These are phyloP conservation scores for Fusarium torreyae DNA, from an alignment of 2,329 filamentous ascomycete genomes.

Conservation along the genomic window DNA sequence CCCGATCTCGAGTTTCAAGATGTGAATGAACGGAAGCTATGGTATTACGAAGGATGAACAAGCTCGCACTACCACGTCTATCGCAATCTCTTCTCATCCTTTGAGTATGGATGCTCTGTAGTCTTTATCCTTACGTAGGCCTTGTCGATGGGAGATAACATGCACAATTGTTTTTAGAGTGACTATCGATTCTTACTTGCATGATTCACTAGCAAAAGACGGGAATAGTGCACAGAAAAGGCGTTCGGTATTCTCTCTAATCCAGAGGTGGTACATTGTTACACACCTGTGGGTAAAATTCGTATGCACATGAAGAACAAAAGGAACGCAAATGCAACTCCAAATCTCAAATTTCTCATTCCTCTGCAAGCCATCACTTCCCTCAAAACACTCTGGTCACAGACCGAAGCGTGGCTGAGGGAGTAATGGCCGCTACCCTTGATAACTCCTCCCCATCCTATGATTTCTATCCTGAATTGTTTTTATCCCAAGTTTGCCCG, in stretches of 20 bases:
- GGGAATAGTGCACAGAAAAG: not conserved
- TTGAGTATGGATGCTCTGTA: too few relatives aligned
- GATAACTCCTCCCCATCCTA: constrained; percentile 17
- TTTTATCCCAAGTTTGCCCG: constrained; percentile 12
- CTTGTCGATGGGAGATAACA: too few relatives aligned
- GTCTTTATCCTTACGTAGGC: too few relatives aligned
- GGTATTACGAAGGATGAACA: not conserved
- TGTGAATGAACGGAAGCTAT: not conserved
- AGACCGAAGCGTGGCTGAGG: constrained; percentile 19
- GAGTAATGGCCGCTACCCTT: constrained; percentile 7
- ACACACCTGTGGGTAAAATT: constrained; percentile 33
- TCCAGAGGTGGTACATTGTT: constrained; percentile 28
- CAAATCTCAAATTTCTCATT: constrained; percentile 35
- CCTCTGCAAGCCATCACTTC: not conserved
- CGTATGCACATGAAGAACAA: constrained; percentile 46
- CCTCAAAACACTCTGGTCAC: constrained; percentile 16
- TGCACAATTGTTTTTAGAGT: too few relatives aligned
- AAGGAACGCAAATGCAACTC: constrained; percentile 38
- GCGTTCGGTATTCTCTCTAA: constrained; percentile 34
- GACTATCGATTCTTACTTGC: not conserved
- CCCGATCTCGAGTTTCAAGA: not conserved
- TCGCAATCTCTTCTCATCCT: too few relatives aligned
- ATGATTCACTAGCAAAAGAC: not conserved
- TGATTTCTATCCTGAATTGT: constrained; percentile 12
- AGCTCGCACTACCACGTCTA: not conserved